Percentiles rank a stretch among this genome's conserved stretches.
These are phyloP conservation scores for Carex myosuroides DNA, from an alignment of 176 grass and related monocot species.

Conservation along the genomic window DNA sequence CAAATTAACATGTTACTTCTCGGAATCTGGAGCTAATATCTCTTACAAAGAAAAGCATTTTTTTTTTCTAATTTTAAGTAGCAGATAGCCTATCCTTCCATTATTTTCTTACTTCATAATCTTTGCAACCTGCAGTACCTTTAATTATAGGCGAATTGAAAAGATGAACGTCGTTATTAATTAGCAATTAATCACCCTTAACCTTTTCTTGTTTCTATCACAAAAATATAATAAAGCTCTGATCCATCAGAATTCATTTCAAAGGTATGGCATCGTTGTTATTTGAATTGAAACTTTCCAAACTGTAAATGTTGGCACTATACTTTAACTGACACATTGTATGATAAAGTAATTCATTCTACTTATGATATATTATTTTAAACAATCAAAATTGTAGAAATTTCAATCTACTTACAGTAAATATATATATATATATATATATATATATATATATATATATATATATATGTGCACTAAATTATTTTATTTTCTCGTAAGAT, in stretches of 20 bases:
- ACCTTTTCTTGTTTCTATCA: neutral
- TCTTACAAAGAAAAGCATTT: neutral
- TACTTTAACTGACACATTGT: neutral
- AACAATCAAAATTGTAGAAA: neutral
- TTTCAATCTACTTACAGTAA: neutral
- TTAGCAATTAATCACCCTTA: neutral
- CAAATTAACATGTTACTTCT: neutral
- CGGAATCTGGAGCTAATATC: neutral
- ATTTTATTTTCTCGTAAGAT: conserved; percentile 4
- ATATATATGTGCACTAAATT: neutral
- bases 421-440: too few relatives aligned
- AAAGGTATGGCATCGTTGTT: neutral
- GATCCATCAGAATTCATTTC: neutral
- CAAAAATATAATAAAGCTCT: neutral
- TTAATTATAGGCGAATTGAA: neutral
- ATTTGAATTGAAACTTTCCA: neutral
- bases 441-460: neutral
- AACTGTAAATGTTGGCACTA: neutral
- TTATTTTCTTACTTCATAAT: neutral
- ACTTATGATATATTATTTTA: neutral
- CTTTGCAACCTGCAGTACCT: neutral
- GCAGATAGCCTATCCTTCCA: neutral
- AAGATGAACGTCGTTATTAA: neutral
- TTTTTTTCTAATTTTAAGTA: neutral
- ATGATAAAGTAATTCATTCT: neutral